Conservation (phyloP, 2,329 filamentous ascomycete genomes). For the Clonostachys sp. region DNA sequence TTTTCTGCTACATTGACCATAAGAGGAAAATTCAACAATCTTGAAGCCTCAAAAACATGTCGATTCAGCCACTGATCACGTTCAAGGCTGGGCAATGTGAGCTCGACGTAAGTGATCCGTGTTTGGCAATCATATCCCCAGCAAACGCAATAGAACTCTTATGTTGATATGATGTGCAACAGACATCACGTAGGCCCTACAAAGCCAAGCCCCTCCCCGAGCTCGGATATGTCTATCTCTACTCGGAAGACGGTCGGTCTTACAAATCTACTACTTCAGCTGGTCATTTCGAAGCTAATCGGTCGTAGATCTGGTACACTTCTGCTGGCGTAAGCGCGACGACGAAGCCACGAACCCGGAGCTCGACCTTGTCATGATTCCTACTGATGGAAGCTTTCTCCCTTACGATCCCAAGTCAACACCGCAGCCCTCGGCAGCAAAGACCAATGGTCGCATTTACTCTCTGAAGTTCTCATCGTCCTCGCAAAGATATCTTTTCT, state of each 20-base stretch:
- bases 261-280: slow-evolving; percentile 1
- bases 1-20: neutral
- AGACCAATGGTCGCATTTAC: slow-evolving; percentile 86
- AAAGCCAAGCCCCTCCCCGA: slow-evolving; percentile 70
- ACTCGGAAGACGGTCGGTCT: slow-evolving; percentile 74
- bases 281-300: neutral
- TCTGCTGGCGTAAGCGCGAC: slow-evolving; percentile 89
- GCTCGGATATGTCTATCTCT: slow-evolving; percentile 87
- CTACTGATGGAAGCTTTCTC: slow-evolving; percentile 79
- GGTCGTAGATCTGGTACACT: slow-evolving; percentile 76
- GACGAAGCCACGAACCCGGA: slow-evolving; percentile 65
- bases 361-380: slow-evolving; percentile 90
- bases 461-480: slow-evolving; percentile 91
- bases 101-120: slow-evolving; percentile 58
- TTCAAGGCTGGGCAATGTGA: slow-evolving; percentile 95
- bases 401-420: slow-evolving; percentile 65
- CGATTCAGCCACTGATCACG: slow-evolving; percentile 80
- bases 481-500: slow-evolving; percentile 88
- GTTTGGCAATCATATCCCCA: slow-evolving; percentile 1
- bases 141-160: neutral
- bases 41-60: slow-evolving; percentile 54
- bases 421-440: slow-evolving; percentile 50
- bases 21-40: neutral
- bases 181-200: slow-evolving; percentile 51
- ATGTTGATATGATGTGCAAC: slow-evolving; percentile 6